Evolutionary conservation across 2,329 filamentous ascomycete species (phyloP), one percentile per base, ranked within the genome.

Genomic region (Berkeleyomyces basicola): DNA sequence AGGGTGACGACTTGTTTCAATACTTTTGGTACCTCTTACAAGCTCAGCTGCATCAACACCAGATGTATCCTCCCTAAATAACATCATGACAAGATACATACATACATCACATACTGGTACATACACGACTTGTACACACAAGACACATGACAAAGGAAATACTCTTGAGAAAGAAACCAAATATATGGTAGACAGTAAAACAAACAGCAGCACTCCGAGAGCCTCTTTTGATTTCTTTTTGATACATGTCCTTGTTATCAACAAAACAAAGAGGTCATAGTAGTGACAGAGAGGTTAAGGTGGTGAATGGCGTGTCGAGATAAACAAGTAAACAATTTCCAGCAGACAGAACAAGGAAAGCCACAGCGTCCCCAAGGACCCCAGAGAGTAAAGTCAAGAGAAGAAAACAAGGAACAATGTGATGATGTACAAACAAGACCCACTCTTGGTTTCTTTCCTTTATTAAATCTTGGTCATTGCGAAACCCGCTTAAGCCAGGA

Each of bases 341-440:
- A 44, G 58, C 37, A 49, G 58, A 49, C n/a, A 58, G 57, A 61
- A 46, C 7, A 62, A 61, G 68, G 70, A 68, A 71, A 60, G 44
- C 58, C n/a, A 46, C 31, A 59, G 58, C 43, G 71, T 74, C 80
- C 78, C 79, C 81, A 81, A 76, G 76, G 76, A 82, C 82, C 79
- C 74, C 76, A 80, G 78, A 79, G 77, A 77, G 70, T 80, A 77
- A 74, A 77, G 14, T 81, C 81, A 78, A 80, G 78, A 78, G 77
- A 71, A 65, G 44, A 64, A 64, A 59, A 63, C 46, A 63, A 57
- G 47, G 55, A 63, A 63, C 58, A 44, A 65, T 65, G 63, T 65
- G 71, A 72, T 72, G 73, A 74, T 78, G 78, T 78, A 77, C 74
- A 78, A 78, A 72, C 70, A 70, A 69, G 70, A 72, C 74, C 72